Conservation (phyloP, 2,329 filamentous ascomycete genomes). For the Aspergillus thermomutatus region DNA sequence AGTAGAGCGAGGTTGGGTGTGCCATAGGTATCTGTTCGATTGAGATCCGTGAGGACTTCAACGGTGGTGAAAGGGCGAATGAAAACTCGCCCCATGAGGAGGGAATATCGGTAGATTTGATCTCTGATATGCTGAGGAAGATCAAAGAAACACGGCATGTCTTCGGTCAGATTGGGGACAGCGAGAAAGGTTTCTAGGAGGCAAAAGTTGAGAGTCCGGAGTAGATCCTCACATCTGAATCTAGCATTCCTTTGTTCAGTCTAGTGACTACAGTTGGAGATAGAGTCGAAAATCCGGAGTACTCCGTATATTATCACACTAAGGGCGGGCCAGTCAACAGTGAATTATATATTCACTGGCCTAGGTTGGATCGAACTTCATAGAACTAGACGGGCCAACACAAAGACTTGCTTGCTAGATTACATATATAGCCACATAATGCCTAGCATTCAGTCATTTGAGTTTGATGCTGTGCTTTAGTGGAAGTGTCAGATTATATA, state of each 20-base stretch:
- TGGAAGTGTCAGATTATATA: neutral
- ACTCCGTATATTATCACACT: neutral
- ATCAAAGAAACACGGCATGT: slow-evolving; percentile 11
- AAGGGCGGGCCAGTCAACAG: neutral
- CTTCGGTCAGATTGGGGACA: neutral
- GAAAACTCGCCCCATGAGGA: slow-evolving; percentile 15
- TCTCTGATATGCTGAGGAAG: slow-evolving; percentile 15
- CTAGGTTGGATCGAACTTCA: neutral
- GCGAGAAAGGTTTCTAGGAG: neutral
- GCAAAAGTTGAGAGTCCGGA: too few species aligned
- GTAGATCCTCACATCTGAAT: neutral
- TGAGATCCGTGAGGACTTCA: slow-evolving; percentile 4
- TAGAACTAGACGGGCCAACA: neutral
- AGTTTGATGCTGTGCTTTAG: neutral
- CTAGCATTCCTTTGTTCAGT: neutral
- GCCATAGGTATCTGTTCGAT: slow-evolving; percentile 5
- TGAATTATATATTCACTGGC: neutral
- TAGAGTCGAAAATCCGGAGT: neutral
- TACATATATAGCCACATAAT: neutral
- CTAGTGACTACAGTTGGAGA: neutral
- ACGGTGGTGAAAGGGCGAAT: slow-evolving; percentile 18
- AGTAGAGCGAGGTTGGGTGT: slow-evolving; percentile 16
- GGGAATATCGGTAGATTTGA: slow-evolving; percentile 16
- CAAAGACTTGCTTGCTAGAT: neutral
- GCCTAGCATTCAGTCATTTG: neutral